Evolutionary conservation across 1,139 yeast species (phyloP), one percentile per base, ranked within the genome.

Genomic region (Nakaseomyces delphensis): DNA sequence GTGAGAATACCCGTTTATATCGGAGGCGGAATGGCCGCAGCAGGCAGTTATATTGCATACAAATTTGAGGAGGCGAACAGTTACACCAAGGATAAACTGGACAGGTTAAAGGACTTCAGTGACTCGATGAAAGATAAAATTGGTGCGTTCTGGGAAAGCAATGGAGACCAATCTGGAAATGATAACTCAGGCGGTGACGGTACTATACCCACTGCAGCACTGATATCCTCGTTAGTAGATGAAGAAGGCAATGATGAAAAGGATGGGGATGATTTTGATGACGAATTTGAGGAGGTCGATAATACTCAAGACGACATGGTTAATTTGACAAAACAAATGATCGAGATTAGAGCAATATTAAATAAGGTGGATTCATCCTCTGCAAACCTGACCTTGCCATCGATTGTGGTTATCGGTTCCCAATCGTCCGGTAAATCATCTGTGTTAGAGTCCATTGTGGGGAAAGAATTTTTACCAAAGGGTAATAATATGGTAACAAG

Each of bases 381-480:
- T 4, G 89, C 86, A 33, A 76, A 85, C 10, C 69, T 91, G 38
- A 84, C 81, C 50, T 68, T 93, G 33, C 98, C 98, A 1, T 83
- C 96, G 0, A 93, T 93, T 53, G 98, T 93, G 14, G 98, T 93
- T 1, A 77, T 93, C 51, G 98, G 99, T 0, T 91, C 98, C 1
- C 98, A 93, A 66, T 84, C 96, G 9, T 85, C 96, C 41, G 99
- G 99, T 42, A 89, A 89, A 62, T 84, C 96, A 0, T 87, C 96
- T 0, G 97, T 89, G 1, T 71, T 89, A 46, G 97, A 89, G 60
- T 77, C 95, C 13, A 83, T 89, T 47, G 97, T 89, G 1, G 97
- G 97, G 10, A 95, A 83, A 54, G 96, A 89, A 56, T 89, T 89
- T 55, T 67, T 89, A 46, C 97, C 97, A 23, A 89, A 89, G 63